phyloP scores from a whole-genome alignment of 768 basidiomycete species.

The Peribolospora kevripleyi region DNA sequence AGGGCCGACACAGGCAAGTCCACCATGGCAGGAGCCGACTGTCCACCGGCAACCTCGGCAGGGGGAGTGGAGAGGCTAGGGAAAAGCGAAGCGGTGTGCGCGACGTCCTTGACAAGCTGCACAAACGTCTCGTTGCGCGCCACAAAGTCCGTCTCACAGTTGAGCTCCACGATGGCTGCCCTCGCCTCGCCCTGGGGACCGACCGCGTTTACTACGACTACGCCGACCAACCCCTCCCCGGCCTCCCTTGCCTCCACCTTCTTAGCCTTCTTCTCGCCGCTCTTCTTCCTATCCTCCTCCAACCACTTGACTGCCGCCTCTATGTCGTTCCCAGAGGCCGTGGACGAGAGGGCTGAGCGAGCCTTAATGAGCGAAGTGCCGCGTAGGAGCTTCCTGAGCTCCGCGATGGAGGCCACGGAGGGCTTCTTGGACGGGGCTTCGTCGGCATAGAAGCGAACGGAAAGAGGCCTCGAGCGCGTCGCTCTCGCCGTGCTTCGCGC shows the following conservation, averaged over 20 bases:
- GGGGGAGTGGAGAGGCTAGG: conserved; percentile 9
- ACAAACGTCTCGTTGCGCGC: conserved; percentile 62
- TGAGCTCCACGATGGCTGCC: conserved; percentile 71
- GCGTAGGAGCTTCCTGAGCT: conserved; percentile 46
- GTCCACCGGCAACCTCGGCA: conserved; percentile 21
- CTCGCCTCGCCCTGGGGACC: conserved; percentile 25
- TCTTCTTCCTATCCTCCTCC: conserved; percentile 39
- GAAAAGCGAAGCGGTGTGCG: conserved; percentile 57
- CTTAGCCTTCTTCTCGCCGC: conserved; percentile 54
- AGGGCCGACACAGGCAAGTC: background rate
- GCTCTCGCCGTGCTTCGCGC: too few relatives aligned
- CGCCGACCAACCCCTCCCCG: conserved; percentile 51
- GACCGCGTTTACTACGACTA: conserved; percentile 33
- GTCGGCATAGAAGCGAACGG: background rate
- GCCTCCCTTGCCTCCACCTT: conserved; percentile 57
- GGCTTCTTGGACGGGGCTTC: conserved; percentile 28
- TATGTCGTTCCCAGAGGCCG: conserved; percentile 46
- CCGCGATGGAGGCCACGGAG: conserved; percentile 52
- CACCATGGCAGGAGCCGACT: background rate
- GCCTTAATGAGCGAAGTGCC: conserved; percentile 71
- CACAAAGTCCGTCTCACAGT: conserved; percentile 95
- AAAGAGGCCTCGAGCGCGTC: background rate
- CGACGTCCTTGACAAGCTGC: conserved; percentile 48
- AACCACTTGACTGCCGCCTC: conserved; percentile 57
- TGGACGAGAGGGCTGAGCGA: conserved; percentile 43